A percentile compares a stretch with the other conserved stretches of the same genome.
phyloP scores from a whole-genome alignment of 495 filamentous ascomycete genomes.

The Penicillium coffeae region DNA sequence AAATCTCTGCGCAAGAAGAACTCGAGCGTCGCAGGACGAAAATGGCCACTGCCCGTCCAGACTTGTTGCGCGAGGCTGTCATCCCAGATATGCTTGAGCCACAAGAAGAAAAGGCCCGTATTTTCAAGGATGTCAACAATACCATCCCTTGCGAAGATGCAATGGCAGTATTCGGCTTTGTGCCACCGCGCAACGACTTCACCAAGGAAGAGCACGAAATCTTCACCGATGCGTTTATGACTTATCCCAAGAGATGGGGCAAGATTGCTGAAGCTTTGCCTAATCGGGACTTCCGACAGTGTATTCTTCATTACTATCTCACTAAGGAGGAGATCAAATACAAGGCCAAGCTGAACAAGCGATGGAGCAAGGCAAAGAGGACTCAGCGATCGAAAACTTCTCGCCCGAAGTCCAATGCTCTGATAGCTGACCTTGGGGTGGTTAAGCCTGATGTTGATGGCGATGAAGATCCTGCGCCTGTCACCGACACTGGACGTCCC shows the following conservation, averaged over 20 bases:
- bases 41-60: slow-evolving; percentile 66
- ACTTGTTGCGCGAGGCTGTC: slow-evolving; percentile 77
- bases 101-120: slow-evolving; percentile 36
- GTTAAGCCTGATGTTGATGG: slow-evolving; percentile 54
- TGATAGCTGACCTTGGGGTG: slow-evolving; percentile 69
- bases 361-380: slow-evolving; percentile 61
- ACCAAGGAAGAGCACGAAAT: slow-evolving; percentile 69
- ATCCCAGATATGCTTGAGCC: slow-evolving; percentile 74
- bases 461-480: slow-evolving; percentile 48
- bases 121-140: slow-evolving; percentile 73
- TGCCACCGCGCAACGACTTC: slow-evolving; percentile 79
- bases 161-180: slow-evolving; percentile 66
- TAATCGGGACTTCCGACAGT: slow-evolving; percentile 73
- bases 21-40: slow-evolving; percentile 62
- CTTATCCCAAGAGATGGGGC: slow-evolving; percentile 87
- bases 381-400: slow-evolving; percentile 40
- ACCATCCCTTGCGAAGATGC: slow-evolving; percentile 61
- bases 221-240: slow-evolving; percentile 76
- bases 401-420: slow-evolving; percentile 68
- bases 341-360: slow-evolving; percentile 73
- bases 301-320: slow-evolving; percentile 93
- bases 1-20: slow-evolving; percentile 70
- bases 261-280: slow-evolving; percentile 74
- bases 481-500: slow-evolving; percentile 67
- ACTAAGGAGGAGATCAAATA: slow-evolving; percentile 85